phyloP scores from a whole-genome alignment of 2,329 filamentous ascomycete genomes.

The Dothiorella sarmentorum region DNA sequence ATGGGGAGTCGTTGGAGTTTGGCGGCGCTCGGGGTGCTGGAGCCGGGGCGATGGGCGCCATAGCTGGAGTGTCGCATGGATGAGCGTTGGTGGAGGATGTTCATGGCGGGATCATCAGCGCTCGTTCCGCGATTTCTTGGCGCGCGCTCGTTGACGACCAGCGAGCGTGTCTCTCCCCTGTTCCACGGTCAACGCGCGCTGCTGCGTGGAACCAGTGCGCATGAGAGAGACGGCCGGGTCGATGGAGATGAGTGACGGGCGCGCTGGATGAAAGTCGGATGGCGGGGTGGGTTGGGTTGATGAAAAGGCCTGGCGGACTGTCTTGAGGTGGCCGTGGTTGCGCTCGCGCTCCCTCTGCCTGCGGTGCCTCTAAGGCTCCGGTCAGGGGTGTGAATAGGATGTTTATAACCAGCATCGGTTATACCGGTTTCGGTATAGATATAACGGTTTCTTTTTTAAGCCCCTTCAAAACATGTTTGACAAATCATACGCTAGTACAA shows the following conservation, averaged over 20 bases:
- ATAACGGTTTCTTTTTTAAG: too few relatives aligned
- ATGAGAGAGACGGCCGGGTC: slow-evolving; percentile 35
- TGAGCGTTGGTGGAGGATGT: slow-evolving; percentile 29
- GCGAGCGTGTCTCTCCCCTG: slow-evolving; percentile 37
- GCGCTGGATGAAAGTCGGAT: slow-evolving; percentile 33
- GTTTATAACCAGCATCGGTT: too few relatives aligned
- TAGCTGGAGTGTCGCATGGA: slow-evolving; percentile 41
- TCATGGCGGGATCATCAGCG: slow-evolving; percentile 29
- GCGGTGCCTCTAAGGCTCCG: background rate
- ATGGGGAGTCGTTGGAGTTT: slow-evolving; percentile 41
- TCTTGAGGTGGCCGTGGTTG: background rate
- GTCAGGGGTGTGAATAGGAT: too few relatives aligned
- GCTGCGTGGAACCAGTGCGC: slow-evolving; percentile 33
- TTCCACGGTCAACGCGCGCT: slow-evolving; percentile 41
- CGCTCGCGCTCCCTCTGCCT: background rate
- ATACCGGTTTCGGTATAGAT: too few relatives aligned
- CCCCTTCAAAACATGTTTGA: too few relatives aligned
- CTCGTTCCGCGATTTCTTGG: slow-evolving; percentile 35
- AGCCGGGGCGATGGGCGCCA: slow-evolving; percentile 34
- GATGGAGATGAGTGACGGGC: slow-evolving; percentile 25
- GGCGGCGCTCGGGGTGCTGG: slow-evolving; percentile 34
- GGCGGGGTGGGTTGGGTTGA: slow-evolving; percentile 31
- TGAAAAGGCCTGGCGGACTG: slow-evolving; percentile 26
- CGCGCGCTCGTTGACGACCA: slow-evolving; percentile 33
- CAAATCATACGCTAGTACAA: too few relatives aligned